Conservation (phyloP, 345 rosid genomes). For the Aethionema arabicum region DNA sequence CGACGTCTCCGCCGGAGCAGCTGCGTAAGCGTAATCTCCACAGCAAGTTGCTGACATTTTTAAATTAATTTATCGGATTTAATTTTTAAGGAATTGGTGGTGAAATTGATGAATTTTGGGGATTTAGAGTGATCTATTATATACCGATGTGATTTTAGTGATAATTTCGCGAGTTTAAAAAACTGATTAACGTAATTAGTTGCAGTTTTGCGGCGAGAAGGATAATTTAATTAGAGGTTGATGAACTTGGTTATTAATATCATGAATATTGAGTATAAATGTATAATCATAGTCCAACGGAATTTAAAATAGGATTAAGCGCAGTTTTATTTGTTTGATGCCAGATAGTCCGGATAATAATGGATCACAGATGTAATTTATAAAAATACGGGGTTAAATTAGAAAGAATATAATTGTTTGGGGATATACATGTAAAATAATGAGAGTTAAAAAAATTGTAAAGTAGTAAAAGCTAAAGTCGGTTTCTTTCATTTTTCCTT, state of each 20-base stretch:
- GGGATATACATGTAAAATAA: neutral
- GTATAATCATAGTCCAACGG: conserved; percentile 13
- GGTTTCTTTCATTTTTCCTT: conserved; percentile 11
- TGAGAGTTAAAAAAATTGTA: neutral
- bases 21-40: conserved; percentile 15
- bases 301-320: conserved; percentile 26
- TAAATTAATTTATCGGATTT: neutral
- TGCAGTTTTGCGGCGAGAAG: conserved; percentile 29
- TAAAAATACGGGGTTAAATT: neutral
- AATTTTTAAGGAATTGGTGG: neutral
- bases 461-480: neutral
- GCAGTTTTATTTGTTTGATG: conserved; percentile 27
- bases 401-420: neutral
- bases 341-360: conserved; percentile 11
- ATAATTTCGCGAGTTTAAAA: neutral
- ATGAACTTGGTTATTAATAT: neutral
- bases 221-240: conserved; percentile 28
- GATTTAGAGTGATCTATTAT: conserved; percentile 22
- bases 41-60: conserved; percentile 29
- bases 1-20: conserved; percentile 33
- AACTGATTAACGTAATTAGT: conserved; percentile 35
- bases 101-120: neutral
- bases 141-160: conserved; percentile 7
- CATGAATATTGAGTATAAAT: conserved; percentile 15
- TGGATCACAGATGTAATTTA: neutral